Conservation (phyloP, 768 basidiomycete genomes). For the Kwoniella dejecticola region DNA sequence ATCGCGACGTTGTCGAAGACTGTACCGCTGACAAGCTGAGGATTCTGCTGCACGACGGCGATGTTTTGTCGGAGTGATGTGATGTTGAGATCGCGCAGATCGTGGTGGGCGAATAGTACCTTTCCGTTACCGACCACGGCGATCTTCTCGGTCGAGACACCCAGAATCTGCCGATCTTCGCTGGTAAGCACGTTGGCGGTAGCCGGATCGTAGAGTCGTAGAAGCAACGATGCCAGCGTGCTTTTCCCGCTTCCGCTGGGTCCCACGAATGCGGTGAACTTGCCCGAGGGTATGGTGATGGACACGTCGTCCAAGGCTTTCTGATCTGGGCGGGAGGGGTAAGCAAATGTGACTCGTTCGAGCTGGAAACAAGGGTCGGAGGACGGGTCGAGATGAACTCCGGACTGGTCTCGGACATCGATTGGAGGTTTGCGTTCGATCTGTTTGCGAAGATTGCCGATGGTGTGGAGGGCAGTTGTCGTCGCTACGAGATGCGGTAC, state of each 20-base stretch:
- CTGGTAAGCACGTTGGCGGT: slow-evolving; percentile 26
- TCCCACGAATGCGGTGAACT: slow-evolving; percentile 52
- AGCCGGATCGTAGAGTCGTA: slow-evolving; percentile 49
- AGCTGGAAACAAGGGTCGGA: slow-evolving; percentile 45
- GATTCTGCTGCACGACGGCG: slow-evolving; percentile 45
- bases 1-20: slow-evolving; percentile 54
- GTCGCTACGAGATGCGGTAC: slow-evolving; percentile 49
- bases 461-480: slow-evolving; percentile 35
- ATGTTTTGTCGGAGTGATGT: slow-evolving; percentile 43
- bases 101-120: slow-evolving; percentile 30
- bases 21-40: slow-evolving; percentile 45
- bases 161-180: slow-evolving; percentile 24
- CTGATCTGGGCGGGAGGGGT: slow-evolving; percentile 44
- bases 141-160: slow-evolving; percentile 1
- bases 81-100: slow-evolving; percentile 40
- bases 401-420: slow-evolving; percentile 38
- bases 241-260: slow-evolving; percentile 51
- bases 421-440: slow-evolving; percentile 48
- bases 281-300: slow-evolving; percentile 37
- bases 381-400: slow-evolving; percentile 23
- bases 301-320: slow-evolving; percentile 44
- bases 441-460: slow-evolving; percentile 41
- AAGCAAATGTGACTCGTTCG: slow-evolving; percentile 49
- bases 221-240: slow-evolving; percentile 46
- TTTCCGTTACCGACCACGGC: slow-evolving; percentile 14